Evolutionary conservation across 306 rosid species (phyloP).

Genomic region (Corylus avellana): DNA sequence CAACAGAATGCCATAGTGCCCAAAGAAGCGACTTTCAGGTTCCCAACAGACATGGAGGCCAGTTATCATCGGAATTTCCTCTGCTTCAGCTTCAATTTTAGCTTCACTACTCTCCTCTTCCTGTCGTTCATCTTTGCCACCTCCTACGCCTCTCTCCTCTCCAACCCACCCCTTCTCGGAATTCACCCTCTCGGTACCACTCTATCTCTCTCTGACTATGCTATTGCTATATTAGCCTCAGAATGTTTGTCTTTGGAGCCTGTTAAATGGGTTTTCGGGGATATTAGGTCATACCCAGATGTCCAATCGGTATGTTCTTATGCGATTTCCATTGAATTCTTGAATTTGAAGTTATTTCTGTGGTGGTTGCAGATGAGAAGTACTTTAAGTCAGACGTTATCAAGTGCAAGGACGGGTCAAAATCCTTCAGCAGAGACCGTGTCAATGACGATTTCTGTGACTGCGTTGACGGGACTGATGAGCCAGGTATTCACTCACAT

Average conservation of each 20-base stretch:
- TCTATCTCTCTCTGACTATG: background rate
- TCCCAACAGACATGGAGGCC: background rate
- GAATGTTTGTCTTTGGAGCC: background rate
- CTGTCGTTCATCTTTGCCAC: conserved; percentile 42
- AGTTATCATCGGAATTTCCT: background rate
- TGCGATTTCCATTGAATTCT: background rate
- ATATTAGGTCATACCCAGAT: conserved; percentile 23
- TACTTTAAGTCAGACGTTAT: conserved; percentile 58
- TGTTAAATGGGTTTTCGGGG: background rate
- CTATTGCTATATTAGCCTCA: too few relatives aligned
- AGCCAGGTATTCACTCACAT: conserved; percentile 55
- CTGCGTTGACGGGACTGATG: conserved; percentile 89
- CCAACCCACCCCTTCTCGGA: conserved; percentile 53
- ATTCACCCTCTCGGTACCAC: conserved; percentile 73
- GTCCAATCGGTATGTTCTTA: conserved; percentile 9
- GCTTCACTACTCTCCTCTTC: conserved; percentile 31
- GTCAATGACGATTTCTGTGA: conserved; percentile 85
- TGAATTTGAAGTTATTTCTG: conserved; percentile 20
- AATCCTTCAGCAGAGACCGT: conserved; percentile 68
- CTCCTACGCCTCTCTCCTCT: conserved; percentile 28
- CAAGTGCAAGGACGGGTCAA: conserved; percentile 73
- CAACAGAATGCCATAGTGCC: too few relatives aligned
- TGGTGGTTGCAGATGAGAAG: conserved; percentile 66
- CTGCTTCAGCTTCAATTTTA: background rate
- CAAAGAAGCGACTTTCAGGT: too few relatives aligned